These are phyloP conservation scores for Monilinia fructicola DNA, from an alignment of 2,329 filamentous ascomycete species.

Conservation along the genomic window DNA sequence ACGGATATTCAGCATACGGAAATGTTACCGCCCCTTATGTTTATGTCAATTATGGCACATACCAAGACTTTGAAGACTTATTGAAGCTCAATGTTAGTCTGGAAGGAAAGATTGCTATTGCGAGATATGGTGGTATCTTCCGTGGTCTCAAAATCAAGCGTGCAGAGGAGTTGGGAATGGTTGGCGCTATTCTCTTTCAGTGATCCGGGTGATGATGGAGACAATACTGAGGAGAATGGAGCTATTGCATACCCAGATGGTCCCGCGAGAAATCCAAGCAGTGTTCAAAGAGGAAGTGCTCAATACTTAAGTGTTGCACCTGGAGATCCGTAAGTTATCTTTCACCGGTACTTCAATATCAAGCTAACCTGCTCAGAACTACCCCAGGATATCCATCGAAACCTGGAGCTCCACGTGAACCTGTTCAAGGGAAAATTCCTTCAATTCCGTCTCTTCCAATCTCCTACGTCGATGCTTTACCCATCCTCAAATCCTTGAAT, in stretches of 20 bases:
- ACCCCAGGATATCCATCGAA: constrained; percentile 93
- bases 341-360: neutral
- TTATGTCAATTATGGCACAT: constrained; percentile 90
- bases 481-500: constrained; percentile 86
- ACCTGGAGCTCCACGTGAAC: constrained; percentile 75
- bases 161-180: constrained; percentile 85
- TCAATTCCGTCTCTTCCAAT: constrained; percentile 89
- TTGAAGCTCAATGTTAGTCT: constrained; percentile 71
- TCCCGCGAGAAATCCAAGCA: constrained; percentile 81
- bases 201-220: constrained; percentile 86
- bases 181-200: constrained; percentile 82
- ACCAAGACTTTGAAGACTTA: constrained; percentile 80
- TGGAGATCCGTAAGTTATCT: constrained; percentile 69
- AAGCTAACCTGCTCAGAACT: constrained; percentile 63
- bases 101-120: constrained; percentile 81
- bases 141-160: constrained; percentile 90
- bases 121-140: constrained; percentile 83
- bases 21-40: constrained; percentile 88
- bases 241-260: constrained; percentile 78
- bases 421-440: constrained; percentile 69
- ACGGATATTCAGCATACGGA: constrained; percentile 89
- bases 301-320: constrained; percentile 71
- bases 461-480: constrained; percentile 82
- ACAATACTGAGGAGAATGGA: constrained; percentile 78
- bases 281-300: constrained; percentile 84